Evolutionary conservation across 129 eudicot species (phyloP), one percentile per base, ranked within the genome.

Genomic region (Smallanthus sonchifolius): DNA sequence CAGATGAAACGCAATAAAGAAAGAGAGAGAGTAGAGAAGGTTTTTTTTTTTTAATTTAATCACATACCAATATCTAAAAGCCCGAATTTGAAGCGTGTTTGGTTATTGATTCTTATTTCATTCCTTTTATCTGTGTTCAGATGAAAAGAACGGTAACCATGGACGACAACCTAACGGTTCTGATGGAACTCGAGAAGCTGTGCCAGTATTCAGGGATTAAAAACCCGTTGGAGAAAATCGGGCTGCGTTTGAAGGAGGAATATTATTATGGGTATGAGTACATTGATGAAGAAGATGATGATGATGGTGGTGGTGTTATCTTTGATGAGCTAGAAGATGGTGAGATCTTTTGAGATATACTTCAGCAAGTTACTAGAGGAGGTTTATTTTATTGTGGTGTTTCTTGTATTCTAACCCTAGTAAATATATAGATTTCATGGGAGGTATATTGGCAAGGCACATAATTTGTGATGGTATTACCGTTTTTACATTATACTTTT

Each of bases 151-250:
- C 83, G 14, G 83, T 72, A 19, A 35, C 47, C 2, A 79, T 79
- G 67, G 78, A 73, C 35, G 83, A 79, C 69, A 72, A 79, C 43
- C 42, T 79, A 56, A 17, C 52, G 9, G 56, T 79, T 65, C 74
- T 79, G 30, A 72, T 77, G 68, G 83, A 79, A 65, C 83, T 79
- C 13, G 83, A 79, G 69, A 79, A 72, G 63, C 74, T 79, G 9
- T 79, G 83, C 61, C 63, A 79, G 43, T 65, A 65, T 65, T 79
- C 83, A 34, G 78, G 78, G 69, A 64, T 72, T 54, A 72, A 32
- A 54, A 72, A 79, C 69, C 74, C 78, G 6, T 65, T 72, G 78
- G 83, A 79, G 39, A 72, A 54, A 43, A 19, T 79, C 2, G 83
- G 83, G 10, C 10, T 79, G 19, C 77, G 78, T 6, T 65, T 79